Evolutionary conservation across 2,329 filamentous ascomycete species (phyloP).

Genomic region (Fusarium brevicatenulatum): DNA sequence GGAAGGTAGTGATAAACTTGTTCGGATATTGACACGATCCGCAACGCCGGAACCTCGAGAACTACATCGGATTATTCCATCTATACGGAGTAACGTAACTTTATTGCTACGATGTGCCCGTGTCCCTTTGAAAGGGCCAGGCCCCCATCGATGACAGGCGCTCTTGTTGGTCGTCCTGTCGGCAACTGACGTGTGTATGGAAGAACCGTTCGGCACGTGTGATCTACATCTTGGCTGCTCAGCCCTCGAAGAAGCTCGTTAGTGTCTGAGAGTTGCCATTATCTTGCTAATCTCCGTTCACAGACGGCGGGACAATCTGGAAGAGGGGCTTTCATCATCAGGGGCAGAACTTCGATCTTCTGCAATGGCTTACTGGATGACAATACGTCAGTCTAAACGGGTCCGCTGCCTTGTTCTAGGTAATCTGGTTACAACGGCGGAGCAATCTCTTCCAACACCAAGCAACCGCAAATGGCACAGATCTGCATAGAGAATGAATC

Average conservation of each 20-base stretch:
- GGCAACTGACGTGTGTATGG: constrained; percentile 13
- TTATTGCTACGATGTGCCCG: background rate
- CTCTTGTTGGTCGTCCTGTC: constrained; percentile 9
- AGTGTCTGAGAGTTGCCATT: constrained; percentile 5
- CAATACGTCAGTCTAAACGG: constrained; percentile 13
- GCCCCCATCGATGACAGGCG: background rate
- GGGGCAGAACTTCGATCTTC: background rate
- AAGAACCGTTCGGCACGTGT: constrained; percentile 41
- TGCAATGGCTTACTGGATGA: background rate
- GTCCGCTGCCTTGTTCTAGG: constrained; percentile 1
- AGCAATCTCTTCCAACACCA: constrained; percentile 24
- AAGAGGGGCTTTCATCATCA: background rate
- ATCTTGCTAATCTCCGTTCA: constrained; percentile 24
- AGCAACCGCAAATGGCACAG: constrained; percentile 38
- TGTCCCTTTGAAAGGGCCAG: background rate
- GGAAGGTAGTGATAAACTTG: constrained; percentile 7
- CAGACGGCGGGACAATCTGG: constrained; percentile 14
- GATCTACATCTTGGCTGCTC: constrained; percentile 34
- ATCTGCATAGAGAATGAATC: constrained; percentile 38
- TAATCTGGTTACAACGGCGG: constrained; percentile 24
- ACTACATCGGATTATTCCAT: background rate
- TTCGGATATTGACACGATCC: constrained; percentile 24
- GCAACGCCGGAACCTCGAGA: constrained; percentile 27
- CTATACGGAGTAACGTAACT: background rate
- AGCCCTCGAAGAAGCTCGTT: constrained; percentile 17